phyloP scores from a whole-genome alignment of 2,329 filamentous ascomycete species.

The Colletotrichum tanaceti region DNA sequence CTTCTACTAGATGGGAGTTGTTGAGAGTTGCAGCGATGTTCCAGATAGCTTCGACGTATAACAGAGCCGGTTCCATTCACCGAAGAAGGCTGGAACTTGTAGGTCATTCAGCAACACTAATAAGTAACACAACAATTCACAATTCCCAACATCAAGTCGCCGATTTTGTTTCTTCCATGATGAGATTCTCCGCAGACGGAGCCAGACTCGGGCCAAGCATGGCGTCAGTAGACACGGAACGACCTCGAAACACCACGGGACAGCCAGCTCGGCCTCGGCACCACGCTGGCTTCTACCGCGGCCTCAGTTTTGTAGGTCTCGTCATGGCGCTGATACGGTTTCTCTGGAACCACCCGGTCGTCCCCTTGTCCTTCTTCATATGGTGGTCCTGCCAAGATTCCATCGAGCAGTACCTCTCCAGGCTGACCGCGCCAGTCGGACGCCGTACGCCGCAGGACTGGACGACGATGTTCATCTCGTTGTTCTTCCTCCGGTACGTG shows the following conservation, averaged over 20 bases:
- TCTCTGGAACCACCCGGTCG: background rate
- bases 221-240: background rate
- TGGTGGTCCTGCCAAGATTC: too few relatives aligned
- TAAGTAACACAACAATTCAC: background rate
- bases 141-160: background rate
- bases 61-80: too few relatives aligned
- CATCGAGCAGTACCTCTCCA: background rate
- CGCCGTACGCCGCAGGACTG: slow-evolving; percentile 1
- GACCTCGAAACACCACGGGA: background rate
- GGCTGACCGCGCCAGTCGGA: background rate
- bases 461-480: background rate
- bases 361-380: background rate
- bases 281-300: background rate
- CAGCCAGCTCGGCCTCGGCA: background rate
- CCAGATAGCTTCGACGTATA: background rate
- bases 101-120: background rate
- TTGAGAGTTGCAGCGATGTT: too few relatives aligned
- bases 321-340: background rate
- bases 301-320: too few relatives aligned
- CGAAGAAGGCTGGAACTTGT: too few relatives aligned
- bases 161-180: background rate
- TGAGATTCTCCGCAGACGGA: background rate
- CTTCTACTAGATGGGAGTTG: background rate
- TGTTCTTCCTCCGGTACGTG: slow-evolving; percentile 22
- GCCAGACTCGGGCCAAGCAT: background rate